Base-by-base conservation (phyloP, 2,329 filamentous ascomycete genomes). In the Metarhizium brunneum region DNA sequence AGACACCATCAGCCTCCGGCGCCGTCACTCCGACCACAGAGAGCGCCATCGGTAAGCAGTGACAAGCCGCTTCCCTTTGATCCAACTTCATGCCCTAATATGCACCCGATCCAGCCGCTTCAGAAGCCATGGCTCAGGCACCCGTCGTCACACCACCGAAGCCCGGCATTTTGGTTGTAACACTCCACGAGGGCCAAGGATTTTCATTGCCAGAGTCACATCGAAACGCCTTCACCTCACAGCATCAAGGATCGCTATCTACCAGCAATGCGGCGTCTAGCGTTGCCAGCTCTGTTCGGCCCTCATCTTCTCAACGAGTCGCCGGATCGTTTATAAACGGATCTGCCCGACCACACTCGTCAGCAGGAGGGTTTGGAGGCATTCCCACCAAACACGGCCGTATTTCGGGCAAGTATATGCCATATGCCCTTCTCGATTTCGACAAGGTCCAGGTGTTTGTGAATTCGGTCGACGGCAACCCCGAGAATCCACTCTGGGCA, bases 361-460 rank as follows among this genome's bases (percentile, higher is more conserved):
- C 90, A 42, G 85, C 85, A 53, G 87, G 81, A 56, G 87, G 89
- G 63, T 96, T 96, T 71, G 88, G 86, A 67, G 82, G 85, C 47
- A 86, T 92, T 55, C 92, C 94, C 5, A 96, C 91, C 25, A 95
- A 92, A 69, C 94, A 99, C 73, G 94, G 94, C 56, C 86, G 94
- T 66, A 94, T 96, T 65, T 95, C 90, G 35, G 92, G 91, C 65
- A 96, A 96, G 75, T 95, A 96, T 71, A 86, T 97, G 69, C 94
- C 94, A 1, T 99, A 99, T 68, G 94, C 92, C 47, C 83, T 99
- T 18, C 82, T 99, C 59, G 94, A 99, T 74, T 99, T 97, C 73
- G 94, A 99, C 76, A 99, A 99, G 78, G 87, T 96, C 61, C 94
- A 99, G 71, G 90, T 97, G 56, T 97, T 99, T 70, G 91, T 97